These are phyloP conservation scores for Escallonia herrerae DNA, from an alignment of 129 eudicot genomes.

Conservation along the genomic window DNA sequence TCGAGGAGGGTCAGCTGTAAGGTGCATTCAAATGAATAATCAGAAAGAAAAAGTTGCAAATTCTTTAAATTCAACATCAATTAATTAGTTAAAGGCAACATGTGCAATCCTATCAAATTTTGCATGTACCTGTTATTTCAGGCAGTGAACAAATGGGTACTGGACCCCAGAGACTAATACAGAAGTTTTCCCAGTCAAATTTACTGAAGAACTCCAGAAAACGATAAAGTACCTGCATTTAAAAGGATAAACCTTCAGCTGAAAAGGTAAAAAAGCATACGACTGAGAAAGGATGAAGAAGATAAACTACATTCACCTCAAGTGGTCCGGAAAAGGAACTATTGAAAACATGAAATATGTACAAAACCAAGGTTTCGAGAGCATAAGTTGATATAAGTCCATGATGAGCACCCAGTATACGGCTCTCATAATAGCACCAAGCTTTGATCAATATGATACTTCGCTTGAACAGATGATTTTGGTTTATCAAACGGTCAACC, in stretches of 20 bases:
- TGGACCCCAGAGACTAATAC: slow-evolving; percentile 34
- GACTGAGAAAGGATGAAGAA: neutral
- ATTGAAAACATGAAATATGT: slow-evolving; percentile 31
- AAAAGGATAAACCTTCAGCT: neutral
- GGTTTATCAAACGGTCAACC: slow-evolving; percentile 30
- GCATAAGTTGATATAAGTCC: slow-evolving; percentile 35
- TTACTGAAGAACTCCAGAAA: slow-evolving; percentile 32
- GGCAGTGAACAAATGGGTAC: slow-evolving; percentile 29
- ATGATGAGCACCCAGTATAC: slow-evolving; percentile 37
- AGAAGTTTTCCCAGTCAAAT: slow-evolving; percentile 33
- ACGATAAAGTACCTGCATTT: slow-evolving; percentile 21
- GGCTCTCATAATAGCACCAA: slow-evolving; percentile 38
- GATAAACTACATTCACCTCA: slow-evolving; percentile 16
- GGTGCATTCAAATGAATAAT: neutral
- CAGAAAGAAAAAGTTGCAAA: neutral
- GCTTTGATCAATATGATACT: slow-evolving; percentile 36
- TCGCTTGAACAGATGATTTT: slow-evolving; percentile 31
- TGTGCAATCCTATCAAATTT: neutral
- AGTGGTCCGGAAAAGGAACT: slow-evolving; percentile 32
- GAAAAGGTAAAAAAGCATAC: neutral
- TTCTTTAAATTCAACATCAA: no score
- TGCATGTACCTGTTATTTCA: slow-evolving; percentile 15
- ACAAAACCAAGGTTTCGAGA: slow-evolving; percentile 30
- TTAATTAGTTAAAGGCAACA: no score
- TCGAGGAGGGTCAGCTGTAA: slow-evolving; percentile 25